Conservation (phyloP, 1,284 basidiomycete genomes). For the Fomitiporia mediterranea region DNA sequence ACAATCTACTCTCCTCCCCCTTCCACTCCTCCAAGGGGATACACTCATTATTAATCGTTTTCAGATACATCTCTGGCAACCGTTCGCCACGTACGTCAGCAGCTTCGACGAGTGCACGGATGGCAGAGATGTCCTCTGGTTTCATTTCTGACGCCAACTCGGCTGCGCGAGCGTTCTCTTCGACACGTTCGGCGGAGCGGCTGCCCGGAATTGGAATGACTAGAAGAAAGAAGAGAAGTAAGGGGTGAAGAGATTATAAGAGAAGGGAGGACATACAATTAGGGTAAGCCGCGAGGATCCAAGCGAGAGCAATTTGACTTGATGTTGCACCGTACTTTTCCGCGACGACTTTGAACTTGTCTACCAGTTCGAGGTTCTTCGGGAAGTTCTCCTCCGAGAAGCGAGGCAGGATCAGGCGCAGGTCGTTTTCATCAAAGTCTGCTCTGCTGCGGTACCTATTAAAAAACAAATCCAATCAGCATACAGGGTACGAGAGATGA, state of each 20-base stretch:
- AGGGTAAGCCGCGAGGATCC: conserved; percentile 27
- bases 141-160: too few relatives aligned
- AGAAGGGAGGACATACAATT: background rate
- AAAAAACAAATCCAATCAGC: background rate
- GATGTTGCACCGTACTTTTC: conserved; percentile 29
- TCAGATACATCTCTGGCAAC: background rate
- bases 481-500: too few relatives aligned
- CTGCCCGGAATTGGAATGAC: conserved; percentile 11
- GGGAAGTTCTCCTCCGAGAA: conserved; percentile 35
- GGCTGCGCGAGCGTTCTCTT: too few relatives aligned
- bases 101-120: conserved; percentile 4
- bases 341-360: conserved; percentile 30
- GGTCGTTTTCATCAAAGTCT: conserved; percentile 35
- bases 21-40: conserved; percentile 7
- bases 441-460: conserved; percentile 23
- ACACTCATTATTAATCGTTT: background rate
- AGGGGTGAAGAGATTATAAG: background rate
- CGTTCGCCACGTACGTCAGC: conserved; percentile 9
- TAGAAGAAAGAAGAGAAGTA: background rate
- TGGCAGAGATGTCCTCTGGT: conserved; percentile 7
- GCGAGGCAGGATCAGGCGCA: conserved; percentile 29
- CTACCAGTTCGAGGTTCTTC: conserved; percentile 35
- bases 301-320: conserved; percentile 37
- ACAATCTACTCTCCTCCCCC: conserved; percentile 5
- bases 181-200: conserved; percentile 11